Evolutionary conservation across 257 asterid genomes (phyloP), one percentile per base, ranked within the genome.

Genomic region (Solanum corneliomulleri): DNA sequence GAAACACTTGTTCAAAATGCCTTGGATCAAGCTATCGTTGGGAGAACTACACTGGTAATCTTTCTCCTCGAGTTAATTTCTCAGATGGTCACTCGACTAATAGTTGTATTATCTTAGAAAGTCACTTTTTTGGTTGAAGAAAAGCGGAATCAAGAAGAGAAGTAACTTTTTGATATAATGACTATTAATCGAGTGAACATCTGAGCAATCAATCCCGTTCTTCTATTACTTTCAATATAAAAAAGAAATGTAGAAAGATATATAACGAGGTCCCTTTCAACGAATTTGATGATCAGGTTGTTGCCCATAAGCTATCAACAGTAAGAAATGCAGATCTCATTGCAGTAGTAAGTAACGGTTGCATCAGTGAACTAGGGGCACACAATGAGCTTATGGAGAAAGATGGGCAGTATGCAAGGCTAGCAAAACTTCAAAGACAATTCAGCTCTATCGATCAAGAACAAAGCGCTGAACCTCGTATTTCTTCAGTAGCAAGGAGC

Each of bases 231-330:
- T 42, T 62, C 42, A 27, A 58, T 58, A 3, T n/a, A 27, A 62
- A 31, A 58, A 33, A 83, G 37, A 58, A 75, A 25, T 62, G 68
- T 44, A 68, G 86, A 75, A 0, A 16, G 2, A 45, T 44, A 68
- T 29, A 13, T 69, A 29, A 69, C 16, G 16, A n/a, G 64, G 42
- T 7, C 69, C 37, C 39, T 31, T 66, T 7, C 60, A 44, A 52
- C 18, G 9, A 74, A 88, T 72, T 47, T 88, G 49, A 29, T 49
- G 69, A 69, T 70, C 91, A 95, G 98, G 98, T 96, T 27, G 96
- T 96, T 9, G 99, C 98, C n/a, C 99, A 96, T 83, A 96, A 95
- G 92, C 95, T 96, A 33, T 91, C 99, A n/a, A 96, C 99, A 2
- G 89, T 96, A 82, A 89, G 92, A 92, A 92, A 95, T 41, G 96